Conservation (phyloP, 305 asterid species). For the Andrographis paniculata region DNA sequence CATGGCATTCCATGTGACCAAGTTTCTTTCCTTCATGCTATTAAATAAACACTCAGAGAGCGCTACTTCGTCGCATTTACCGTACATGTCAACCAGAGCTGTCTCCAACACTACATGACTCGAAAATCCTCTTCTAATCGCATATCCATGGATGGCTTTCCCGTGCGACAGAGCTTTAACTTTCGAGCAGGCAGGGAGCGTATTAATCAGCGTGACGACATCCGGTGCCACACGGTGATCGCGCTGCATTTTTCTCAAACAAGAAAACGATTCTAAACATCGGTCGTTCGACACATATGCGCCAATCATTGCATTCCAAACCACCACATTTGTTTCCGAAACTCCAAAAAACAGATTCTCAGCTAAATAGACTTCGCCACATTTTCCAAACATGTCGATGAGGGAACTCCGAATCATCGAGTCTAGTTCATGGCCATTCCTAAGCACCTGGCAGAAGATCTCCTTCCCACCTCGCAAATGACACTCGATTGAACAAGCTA, state of each 20-base stretch:
- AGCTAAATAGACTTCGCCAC: slow-evolving; percentile 36
- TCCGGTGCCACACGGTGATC: slow-evolving; percentile 34
- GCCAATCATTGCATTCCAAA: slow-evolving; percentile 56
- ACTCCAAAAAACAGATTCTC: slow-evolving; percentile 31
- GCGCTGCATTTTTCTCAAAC: slow-evolving; percentile 33
- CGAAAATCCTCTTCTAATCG: slow-evolving; percentile 31
- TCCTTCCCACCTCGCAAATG: slow-evolving; percentile 42
- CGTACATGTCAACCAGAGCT: slow-evolving; percentile 49
- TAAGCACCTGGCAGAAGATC: slow-evolving; percentile 40
- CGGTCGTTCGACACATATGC: slow-evolving; percentile 31
- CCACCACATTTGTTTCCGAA: slow-evolving; percentile 32
- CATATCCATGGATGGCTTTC: slow-evolving; percentile 40
- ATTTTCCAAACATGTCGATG: slow-evolving; percentile 63
- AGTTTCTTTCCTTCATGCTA: slow-evolving; percentile 25
- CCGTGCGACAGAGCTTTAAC: slow-evolving; percentile 30
- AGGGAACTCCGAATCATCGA: slow-evolving; percentile 50
- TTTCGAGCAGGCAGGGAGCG: slow-evolving; percentile 44
- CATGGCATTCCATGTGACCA: slow-evolving; percentile 54
- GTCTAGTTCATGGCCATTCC: slow-evolving; percentile 36
- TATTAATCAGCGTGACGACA: slow-evolving; percentile 49
- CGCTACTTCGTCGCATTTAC: slow-evolving; percentile 32
- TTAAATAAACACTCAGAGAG: slow-evolving; percentile 27
- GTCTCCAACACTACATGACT: slow-evolving; percentile 45
- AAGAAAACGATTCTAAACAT: slow-evolving; percentile 30
- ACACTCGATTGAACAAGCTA: slow-evolving; percentile 37